A percentile compares a stretch with the other conserved stretches of the same genome.
phyloP scores from a whole-genome alignment of 2,329 filamentous ascomycete species.

The Leptographium galeiforme region DNA sequence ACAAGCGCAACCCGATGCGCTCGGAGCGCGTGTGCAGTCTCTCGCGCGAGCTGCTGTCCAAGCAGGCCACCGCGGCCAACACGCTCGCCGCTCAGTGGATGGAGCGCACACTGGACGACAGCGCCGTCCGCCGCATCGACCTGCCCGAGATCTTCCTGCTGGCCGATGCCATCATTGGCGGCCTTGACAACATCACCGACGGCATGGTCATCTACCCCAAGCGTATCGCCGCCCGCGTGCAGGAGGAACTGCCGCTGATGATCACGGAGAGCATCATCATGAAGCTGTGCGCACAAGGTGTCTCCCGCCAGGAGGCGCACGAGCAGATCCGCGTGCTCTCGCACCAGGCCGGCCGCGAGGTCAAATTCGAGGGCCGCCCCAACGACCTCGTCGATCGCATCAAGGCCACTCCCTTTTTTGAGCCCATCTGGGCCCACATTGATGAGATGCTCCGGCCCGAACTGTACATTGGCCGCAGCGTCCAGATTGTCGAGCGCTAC shows the following conservation, averaged over 20 bases:
- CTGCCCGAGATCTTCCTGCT: constrained; percentile 55
- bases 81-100: constrained; percentile 62
- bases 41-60: constrained; percentile 19
- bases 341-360: constrained; percentile 54
- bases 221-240: constrained; percentile 52
- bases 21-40: constrained; percentile 31
- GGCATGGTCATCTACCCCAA: constrained; percentile 66
- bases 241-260: constrained; percentile 64
- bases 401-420: constrained; percentile 58
- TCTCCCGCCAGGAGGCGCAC: constrained; percentile 67
- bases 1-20: constrained; percentile 34
- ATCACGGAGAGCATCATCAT: constrained; percentile 67
- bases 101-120: constrained; percentile 66
- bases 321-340: constrained; percentile 75
- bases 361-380: constrained; percentile 36
- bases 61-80: constrained; percentile 37
- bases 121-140: constrained; percentile 49
- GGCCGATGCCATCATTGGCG: constrained; percentile 49
- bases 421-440: constrained; percentile 50
- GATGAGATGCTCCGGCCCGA: constrained; percentile 9
- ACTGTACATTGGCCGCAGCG: constrained; percentile 25
- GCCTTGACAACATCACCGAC: constrained; percentile 50
- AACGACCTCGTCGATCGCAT: constrained; percentile 78
- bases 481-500: constrained; percentile 27
- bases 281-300: constrained; percentile 57